Percentiles rank a stretch among this genome's conserved stretches.
phyloP scores from a whole-genome alignment of 163 green algal species.

The Chlorella variabilis region DNA sequence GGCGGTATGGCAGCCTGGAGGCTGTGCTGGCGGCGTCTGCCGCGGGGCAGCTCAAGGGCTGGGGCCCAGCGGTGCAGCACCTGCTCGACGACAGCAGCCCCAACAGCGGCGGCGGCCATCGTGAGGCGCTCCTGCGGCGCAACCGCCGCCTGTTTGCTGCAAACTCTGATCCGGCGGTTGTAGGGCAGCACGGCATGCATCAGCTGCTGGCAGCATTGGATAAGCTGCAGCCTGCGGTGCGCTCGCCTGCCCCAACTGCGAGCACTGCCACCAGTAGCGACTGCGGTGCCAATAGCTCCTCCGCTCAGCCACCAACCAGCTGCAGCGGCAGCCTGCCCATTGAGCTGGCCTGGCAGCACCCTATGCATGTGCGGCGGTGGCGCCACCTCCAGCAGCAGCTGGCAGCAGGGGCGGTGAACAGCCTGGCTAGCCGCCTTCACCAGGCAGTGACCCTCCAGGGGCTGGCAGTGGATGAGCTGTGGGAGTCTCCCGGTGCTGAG shows the following conservation, averaged over 20 bases:
- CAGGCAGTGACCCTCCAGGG: not conserved
- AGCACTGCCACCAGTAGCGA: not conserved
- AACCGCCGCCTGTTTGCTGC: constrained; percentile 9
- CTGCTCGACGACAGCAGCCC: not conserved
- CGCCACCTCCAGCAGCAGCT: not conserved
- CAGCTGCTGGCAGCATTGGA: not conserved
- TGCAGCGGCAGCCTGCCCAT: not conserved
- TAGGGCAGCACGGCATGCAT: not conserved
- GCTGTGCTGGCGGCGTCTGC: constrained; percentile 1
- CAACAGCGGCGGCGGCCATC: not conserved
- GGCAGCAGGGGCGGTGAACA: not conserved
- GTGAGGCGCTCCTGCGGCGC: constrained; percentile 17
- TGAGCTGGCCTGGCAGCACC: constrained; percentile 29
- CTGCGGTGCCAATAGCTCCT: not conserved
- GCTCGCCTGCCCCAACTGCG: not conserved
- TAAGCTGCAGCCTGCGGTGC: not conserved
- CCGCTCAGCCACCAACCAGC: not conserved
- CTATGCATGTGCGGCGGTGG: constrained; percentile 8
- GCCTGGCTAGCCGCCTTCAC: not conserved
- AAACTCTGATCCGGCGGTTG: not conserved
- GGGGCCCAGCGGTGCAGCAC: not conserved
- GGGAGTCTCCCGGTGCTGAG: no score
- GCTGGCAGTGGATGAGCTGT: constrained; percentile 11
- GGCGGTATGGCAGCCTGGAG: constrained; percentile 27
- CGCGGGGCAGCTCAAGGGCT: constrained; percentile 17